Evolutionary conservation across 2,329 filamentous ascomycete species (phyloP).

Genomic region (Paradendryphiella salina): DNA sequence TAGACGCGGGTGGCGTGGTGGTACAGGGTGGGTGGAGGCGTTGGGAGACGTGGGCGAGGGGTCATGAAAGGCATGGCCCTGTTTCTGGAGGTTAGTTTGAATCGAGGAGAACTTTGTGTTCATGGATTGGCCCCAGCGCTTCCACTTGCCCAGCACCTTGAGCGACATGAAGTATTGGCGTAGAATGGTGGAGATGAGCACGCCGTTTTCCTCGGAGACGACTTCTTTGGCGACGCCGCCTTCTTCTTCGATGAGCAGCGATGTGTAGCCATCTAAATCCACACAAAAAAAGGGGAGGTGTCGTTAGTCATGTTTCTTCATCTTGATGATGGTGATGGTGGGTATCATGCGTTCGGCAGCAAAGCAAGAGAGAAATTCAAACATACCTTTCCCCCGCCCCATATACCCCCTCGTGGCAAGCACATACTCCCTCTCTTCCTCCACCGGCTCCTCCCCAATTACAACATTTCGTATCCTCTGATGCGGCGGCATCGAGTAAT

Average conservation of each 20-base stretch:
- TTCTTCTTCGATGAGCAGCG: slow-evolving; percentile 73
- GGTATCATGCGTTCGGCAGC: too few relatives aligned
- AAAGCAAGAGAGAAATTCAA: background rate
- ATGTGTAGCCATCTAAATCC: slow-evolving; percentile 69
- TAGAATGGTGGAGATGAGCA: slow-evolving; percentile 82
- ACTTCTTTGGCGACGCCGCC: slow-evolving; percentile 77
- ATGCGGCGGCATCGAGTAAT: slow-evolving; percentile 63
- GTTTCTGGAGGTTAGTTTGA: slow-evolving; percentile 62
- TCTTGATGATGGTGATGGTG: background rate
- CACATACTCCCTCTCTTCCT: slow-evolving; percentile 66
- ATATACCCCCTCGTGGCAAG: slow-evolving; percentile 86
- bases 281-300: background rate
- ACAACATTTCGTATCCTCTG: slow-evolving; percentile 65
- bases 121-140: slow-evolving; percentile 66
- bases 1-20: slow-evolving; percentile 18
- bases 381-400: slow-evolving; percentile 69
- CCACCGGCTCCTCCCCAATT: slow-evolving; percentile 64
- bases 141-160: slow-evolving; percentile 80
- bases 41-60: slow-evolving; percentile 35
- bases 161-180: slow-evolving; percentile 90
- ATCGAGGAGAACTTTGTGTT: slow-evolving; percentile 68
- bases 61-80: slow-evolving; percentile 56
- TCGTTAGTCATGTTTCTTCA: background rate
- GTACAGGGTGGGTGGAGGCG: background rate
- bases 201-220: slow-evolving; percentile 82